Evolutionary conservation across 495 filamentous ascomycete species (phyloP).

Genomic region (Tuber umbilicatum): DNA sequence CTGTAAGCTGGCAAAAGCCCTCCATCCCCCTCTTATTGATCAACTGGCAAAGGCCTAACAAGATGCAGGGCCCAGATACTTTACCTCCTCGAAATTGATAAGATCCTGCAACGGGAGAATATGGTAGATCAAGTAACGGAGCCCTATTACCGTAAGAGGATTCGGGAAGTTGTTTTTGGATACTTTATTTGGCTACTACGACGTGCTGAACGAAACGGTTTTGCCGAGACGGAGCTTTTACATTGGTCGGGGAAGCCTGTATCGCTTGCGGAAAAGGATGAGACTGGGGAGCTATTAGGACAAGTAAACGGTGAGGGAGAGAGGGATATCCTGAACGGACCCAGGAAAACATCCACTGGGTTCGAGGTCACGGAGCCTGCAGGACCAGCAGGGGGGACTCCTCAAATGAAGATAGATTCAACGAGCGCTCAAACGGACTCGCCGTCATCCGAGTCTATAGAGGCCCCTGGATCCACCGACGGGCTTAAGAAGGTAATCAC

Average conservation of each 20-base stretch:
- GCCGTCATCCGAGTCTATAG: too few relatives aligned
- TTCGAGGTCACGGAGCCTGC: too few relatives aligned
- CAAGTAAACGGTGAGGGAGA: not conserved
- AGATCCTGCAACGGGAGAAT: not conserved
- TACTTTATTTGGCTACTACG: not conserved
- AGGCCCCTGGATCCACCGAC: too few relatives aligned
- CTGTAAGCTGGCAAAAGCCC: not conserved
- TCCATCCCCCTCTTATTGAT: not conserved
- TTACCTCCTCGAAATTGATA: constrained; percentile 2
- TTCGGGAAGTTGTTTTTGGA: not conserved
- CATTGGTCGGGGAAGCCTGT: not conserved
- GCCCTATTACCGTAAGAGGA: not conserved
- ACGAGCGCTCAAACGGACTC: too few relatives aligned
- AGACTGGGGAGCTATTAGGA: not conserved
- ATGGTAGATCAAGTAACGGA: not conserved
- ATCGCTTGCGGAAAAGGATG: not conserved
- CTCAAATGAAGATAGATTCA: too few relatives aligned
- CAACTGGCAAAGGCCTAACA: not conserved
- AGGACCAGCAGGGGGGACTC: too few relatives aligned
- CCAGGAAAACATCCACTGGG: too few relatives aligned
- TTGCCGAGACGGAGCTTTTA: not conserved
- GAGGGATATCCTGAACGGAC: too few relatives aligned
- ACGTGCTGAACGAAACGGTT: not conserved
- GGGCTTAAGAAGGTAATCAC: not conserved
- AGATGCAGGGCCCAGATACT: not conserved